phyloP scores from a whole-genome alignment of 202 grass and related monocot genomes.

The Digitaria exilis region DNA sequence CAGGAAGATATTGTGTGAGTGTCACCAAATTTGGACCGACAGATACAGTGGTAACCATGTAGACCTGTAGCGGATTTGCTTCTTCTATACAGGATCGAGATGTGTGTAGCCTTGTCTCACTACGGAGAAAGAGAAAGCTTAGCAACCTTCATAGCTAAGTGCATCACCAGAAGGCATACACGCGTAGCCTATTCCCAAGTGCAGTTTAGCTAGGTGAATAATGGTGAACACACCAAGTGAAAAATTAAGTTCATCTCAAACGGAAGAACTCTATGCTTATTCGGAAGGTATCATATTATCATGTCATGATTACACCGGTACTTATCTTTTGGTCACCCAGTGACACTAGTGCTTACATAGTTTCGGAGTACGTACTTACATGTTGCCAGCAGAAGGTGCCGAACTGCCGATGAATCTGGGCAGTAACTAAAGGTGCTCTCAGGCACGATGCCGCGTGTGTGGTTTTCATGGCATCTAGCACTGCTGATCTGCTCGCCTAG shows the following conservation, averaged over 20 bases:
- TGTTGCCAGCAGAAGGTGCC: not conserved
- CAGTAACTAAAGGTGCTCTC: not conserved
- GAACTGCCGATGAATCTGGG: not conserved
- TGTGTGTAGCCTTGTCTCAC: slow-evolving; percentile 28
- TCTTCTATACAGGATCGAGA: not conserved
- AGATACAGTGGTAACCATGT: not conserved
- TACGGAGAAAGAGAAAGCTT: slow-evolving; percentile 1
- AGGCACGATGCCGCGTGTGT: not conserved
- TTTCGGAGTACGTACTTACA: too few relatives aligned
- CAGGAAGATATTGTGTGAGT: slow-evolving; percentile 7
- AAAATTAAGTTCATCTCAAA: slow-evolving; percentile 9
- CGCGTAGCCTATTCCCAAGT: not conserved
- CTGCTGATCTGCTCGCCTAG: slow-evolving; percentile 24
- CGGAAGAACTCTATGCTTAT: slow-evolving; percentile 8
- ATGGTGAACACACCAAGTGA: not conserved
- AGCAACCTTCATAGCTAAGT: too few relatives aligned
- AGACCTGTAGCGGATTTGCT: slow-evolving; percentile 6
- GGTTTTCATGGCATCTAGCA: slow-evolving; percentile 27
- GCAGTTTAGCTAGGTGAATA: not conserved
- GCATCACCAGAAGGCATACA: not conserved
- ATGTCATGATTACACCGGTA: slow-evolving; percentile 14
- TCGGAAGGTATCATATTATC: not conserved
- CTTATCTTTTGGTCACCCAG: not conserved
- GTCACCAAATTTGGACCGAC: not conserved
- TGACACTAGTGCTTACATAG: not conserved